Evolutionary conservation across 1,139 yeast species (phyloP), one percentile per base, ranked within the genome.

Genomic region (Taiozyma onychis): DNA sequence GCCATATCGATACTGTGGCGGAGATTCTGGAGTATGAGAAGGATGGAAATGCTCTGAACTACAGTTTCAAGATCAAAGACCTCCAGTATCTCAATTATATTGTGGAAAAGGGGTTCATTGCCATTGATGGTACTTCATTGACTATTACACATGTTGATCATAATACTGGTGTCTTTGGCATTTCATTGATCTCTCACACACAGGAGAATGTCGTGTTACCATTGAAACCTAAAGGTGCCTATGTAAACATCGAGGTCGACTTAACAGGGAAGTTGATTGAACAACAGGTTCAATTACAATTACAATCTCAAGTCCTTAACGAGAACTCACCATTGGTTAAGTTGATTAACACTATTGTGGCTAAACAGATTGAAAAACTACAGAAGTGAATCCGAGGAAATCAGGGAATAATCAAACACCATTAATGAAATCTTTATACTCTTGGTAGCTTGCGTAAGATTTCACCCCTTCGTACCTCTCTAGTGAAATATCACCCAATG

Each of bases 1-100:
- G 99, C 14, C 99, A 93, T 70, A 91, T 95, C 35, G 99, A 93
- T 65, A 88, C 97, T 0, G 76, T 85, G 32, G 97, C 97, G 5
- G 69, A 70, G 34, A 86, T 95, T 41, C 76, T 77, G 1, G 66
- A 69, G 2, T 74, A 71, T 35, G 69, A 57, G 8, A 70, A 78
- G 0, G 98, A 91, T 62, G 95, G 87, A 3, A 88, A 90, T 67
- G 86, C 98, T 2, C 72, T 90, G 39, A 74, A 84, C 3, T 85
- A 82, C 64, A 86, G 89, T 2, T 90, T 93, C 68, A 71, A 78
- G 66, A 76, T 91, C 51, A 72, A 88, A 50, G 96, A 90, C 52
- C 55, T 61, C n/a, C 59, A 63, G 39, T 77, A 80, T 53, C 78
- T 85, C 54, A 80, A 78, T 59, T 95, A 86, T 65, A 85, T 91